Percentiles rank a stretch among this genome's conserved stretches.
Evolutionary conservation across 1,284 basidiomycete genomes (phyloP).

Genomic region (Fomitopsis betulina): DNA sequence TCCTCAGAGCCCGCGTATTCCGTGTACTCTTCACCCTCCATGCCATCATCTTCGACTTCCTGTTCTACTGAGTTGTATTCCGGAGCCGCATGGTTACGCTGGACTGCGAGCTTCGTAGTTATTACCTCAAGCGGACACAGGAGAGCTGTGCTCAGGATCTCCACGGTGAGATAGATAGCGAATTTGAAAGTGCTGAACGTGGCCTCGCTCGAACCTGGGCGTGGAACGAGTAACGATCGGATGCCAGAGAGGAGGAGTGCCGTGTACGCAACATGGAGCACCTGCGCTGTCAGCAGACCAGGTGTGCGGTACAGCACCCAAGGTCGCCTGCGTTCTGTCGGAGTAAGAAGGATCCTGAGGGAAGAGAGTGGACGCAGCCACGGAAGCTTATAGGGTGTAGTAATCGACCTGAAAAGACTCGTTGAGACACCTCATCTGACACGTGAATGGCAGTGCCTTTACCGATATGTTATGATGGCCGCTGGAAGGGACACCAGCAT

Average conservation of each 20-base stretch:
- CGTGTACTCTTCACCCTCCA: constrained; percentile 56
- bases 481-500: constrained; percentile 80
- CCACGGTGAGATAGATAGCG: constrained; percentile 56
- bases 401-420: constrained; percentile 58
- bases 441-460: constrained; percentile 15
- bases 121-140: constrained; percentile 85
- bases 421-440: not conserved
- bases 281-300: constrained; percentile 69
- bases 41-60: constrained; percentile 63
- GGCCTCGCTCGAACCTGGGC: constrained; percentile 25
- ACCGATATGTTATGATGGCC: constrained; percentile 79
- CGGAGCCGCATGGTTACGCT: constrained; percentile 74
- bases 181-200: constrained; percentile 40
- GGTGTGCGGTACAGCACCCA: constrained; percentile 84
- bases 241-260: constrained; percentile 65
- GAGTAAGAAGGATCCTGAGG: constrained; percentile 72
- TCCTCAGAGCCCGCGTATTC: constrained; percentile 77
- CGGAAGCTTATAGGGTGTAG: constrained; percentile 79
- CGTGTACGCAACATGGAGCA: constrained; percentile 63
- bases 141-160: constrained; percentile 56
- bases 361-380: constrained; percentile 60
- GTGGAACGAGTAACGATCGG: constrained; percentile 64
- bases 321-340: constrained; percentile 76
- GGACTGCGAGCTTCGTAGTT: constrained; percentile 74
- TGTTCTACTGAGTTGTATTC: constrained; percentile 70